phyloP scores from a whole-genome alignment of 352 stramenopile genomes.

The Chrysophaeum taylorii region DNA sequence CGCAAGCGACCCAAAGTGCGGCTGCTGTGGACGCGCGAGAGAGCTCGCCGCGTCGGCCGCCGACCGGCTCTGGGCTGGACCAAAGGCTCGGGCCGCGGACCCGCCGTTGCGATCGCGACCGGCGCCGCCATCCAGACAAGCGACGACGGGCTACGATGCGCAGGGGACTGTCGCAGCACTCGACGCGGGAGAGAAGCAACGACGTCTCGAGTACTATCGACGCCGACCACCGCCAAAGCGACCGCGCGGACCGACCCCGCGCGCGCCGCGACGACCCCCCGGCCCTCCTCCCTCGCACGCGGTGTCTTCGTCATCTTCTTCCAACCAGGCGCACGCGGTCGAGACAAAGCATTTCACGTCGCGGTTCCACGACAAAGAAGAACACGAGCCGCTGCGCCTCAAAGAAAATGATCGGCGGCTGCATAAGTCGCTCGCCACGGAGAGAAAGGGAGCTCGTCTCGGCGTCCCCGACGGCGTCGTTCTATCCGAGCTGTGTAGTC shows the following conservation, averaged over 20 bases:
- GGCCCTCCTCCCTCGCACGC: background rate
- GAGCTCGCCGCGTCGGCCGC: background rate
- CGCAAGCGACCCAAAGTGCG: background rate
- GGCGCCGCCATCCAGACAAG: background rate
- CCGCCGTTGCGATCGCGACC: background rate
- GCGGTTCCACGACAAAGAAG: background rate
- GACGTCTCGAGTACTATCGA: conserved; percentile 8
- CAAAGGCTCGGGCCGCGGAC: background rate
- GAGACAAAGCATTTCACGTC: conserved; percentile 3
- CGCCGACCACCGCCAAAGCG: background rate
- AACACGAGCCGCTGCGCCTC: background rate
- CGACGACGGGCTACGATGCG: background rate
- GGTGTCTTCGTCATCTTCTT: background rate
- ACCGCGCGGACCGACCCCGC: background rate
- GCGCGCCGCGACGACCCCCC: background rate
- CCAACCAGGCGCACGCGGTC: background rate
- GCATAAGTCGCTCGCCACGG: background rate
- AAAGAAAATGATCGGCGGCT: background rate
- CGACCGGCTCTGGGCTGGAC: background rate
- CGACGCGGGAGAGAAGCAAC: background rate
- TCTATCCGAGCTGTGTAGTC: background rate
- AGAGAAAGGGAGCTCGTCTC: background rate
- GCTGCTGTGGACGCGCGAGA: background rate
- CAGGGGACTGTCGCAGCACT: background rate
- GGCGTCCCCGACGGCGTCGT: conserved; percentile 6